Percentiles rank a stretch among this genome's conserved stretches.
These are phyloP conservation scores for Carex scoparia DNA, from an alignment of 176 grass and related monocot genomes.

Conservation along the genomic window DNA sequence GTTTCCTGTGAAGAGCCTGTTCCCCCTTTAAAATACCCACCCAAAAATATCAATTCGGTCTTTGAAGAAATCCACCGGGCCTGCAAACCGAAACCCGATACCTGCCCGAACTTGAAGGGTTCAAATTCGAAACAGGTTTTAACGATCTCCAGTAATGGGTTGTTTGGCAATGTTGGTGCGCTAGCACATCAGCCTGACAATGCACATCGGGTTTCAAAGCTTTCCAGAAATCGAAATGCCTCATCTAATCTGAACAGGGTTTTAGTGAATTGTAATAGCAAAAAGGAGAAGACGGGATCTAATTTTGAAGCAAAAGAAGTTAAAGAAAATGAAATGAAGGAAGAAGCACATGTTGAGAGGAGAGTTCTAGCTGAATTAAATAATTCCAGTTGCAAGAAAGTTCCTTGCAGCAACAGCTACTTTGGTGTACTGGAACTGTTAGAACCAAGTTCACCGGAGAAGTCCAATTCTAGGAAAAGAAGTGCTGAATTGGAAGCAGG, in stretches of 20 bases:
- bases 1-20: not conserved
- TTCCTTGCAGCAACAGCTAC: not conserved
- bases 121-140: not conserved
- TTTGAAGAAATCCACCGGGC: conserved; percentile 6
- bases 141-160: not conserved
- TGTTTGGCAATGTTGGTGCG: not conserved
- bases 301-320: not conserved
- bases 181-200: not conserved
- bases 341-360: not conserved
- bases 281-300: not conserved
- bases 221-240: not conserved
- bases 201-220: not conserved
- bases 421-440: conserved; percentile 15
- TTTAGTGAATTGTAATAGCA: conserved; percentile 3
- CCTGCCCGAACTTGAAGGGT: not conserved
- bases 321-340: not conserved
- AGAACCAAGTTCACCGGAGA: not conserved
- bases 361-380: not conserved
- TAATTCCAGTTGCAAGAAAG: not conserved
- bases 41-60: conserved; percentile 17
- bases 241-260: not conserved
- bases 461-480: not conserved
- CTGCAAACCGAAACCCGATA: not conserved
- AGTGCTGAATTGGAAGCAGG: not conserved
- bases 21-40: conserved; percentile 25